Evolutionary conservation across 176 grass and related monocot genomes (phyloP).

Genomic region (Tuctoria greenei): DNA sequence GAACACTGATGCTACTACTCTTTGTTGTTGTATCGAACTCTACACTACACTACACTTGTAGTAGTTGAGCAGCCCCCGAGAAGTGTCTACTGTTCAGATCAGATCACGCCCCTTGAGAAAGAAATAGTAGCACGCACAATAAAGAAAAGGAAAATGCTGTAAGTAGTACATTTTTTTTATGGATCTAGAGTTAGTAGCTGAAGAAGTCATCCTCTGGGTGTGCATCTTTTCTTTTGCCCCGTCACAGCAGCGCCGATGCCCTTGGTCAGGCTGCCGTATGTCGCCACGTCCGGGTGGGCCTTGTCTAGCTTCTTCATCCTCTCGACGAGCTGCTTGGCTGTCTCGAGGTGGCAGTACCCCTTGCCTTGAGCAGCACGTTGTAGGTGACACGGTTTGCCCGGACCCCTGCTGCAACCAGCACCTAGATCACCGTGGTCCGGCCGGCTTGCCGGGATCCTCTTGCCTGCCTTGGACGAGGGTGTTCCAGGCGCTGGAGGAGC

Average conservation of each 20-base stretch:
- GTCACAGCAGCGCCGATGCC: too few relatives aligned
- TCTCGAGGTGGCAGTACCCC: slow-evolving; percentile 75
- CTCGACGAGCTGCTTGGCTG: slow-evolving; percentile 69
- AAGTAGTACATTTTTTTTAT: too few relatives aligned
- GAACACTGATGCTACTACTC: background rate
- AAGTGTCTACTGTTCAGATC: too few relatives aligned
- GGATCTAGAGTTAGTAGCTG: too few relatives aligned
- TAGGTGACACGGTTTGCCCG: slow-evolving; percentile 71
- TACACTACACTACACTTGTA: too few relatives aligned
- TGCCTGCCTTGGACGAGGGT: slow-evolving; percentile 47
- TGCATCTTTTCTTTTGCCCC: too few relatives aligned
- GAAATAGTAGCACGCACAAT: too few relatives aligned
- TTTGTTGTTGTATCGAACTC: too few relatives aligned
- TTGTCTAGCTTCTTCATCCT: slow-evolving; percentile 56
- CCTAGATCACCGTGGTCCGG: slow-evolving; percentile 73
- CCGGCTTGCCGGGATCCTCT: slow-evolving; percentile 47
- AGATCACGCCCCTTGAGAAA: too few relatives aligned
- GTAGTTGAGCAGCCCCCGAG: too few relatives aligned
- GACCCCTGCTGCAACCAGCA: slow-evolving; percentile 53
- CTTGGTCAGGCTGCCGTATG: slow-evolving; percentile 86
- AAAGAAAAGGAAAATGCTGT: too few relatives aligned
- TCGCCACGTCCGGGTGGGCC: slow-evolving; percentile 56
- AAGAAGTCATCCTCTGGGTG: too few relatives aligned
- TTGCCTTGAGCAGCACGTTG: slow-evolving; percentile 91
- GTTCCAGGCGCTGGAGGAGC: slow-evolving; percentile 51